Evolutionary conservation across 306 rosid species (phyloP).

Genomic region (Vigna nakashimae): DNA sequence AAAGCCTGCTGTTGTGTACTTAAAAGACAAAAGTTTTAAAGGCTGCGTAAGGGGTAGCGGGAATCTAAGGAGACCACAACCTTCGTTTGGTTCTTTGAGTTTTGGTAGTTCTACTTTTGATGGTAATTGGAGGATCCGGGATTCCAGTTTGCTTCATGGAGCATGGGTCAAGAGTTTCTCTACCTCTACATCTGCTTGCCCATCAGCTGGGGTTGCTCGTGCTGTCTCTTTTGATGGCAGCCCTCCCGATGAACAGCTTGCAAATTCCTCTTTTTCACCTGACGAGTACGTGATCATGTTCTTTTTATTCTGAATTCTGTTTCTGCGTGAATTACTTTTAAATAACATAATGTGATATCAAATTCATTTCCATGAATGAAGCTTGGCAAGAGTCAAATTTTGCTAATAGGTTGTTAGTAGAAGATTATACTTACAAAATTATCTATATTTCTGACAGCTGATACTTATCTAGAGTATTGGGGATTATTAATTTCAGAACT

Average conservation of each 20-base stretch:
- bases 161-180: neutral
- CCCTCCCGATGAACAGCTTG: slow-evolving; percentile 50
- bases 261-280: neutral
- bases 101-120: neutral
- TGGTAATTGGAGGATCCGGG: neutral
- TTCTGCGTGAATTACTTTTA: slow-evolving; percentile 1
- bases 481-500: neutral
- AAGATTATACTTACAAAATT: neutral
- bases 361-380: neutral
- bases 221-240: slow-evolving; percentile 58
- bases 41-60: neutral
- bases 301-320: slow-evolving; percentile 5
- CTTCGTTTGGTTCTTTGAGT: neutral
- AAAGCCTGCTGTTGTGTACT: slow-evolving; percentile 62
- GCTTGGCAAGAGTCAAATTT: slow-evolving; percentile 17
- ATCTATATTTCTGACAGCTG: neutral
- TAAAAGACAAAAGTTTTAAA: slow-evolving; percentile 48
- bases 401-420: slow-evolving; percentile 18
- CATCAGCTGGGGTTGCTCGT: neutral
- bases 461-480: neutral
- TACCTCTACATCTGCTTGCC: neutral
- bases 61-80: neutral
- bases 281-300: neutral
- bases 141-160: slow-evolving; percentile 11
- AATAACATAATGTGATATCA: neutral